Conservation (phyloP, 2,329 filamentous ascomycete species). For the Chrysoporthe cubensis region DNA sequence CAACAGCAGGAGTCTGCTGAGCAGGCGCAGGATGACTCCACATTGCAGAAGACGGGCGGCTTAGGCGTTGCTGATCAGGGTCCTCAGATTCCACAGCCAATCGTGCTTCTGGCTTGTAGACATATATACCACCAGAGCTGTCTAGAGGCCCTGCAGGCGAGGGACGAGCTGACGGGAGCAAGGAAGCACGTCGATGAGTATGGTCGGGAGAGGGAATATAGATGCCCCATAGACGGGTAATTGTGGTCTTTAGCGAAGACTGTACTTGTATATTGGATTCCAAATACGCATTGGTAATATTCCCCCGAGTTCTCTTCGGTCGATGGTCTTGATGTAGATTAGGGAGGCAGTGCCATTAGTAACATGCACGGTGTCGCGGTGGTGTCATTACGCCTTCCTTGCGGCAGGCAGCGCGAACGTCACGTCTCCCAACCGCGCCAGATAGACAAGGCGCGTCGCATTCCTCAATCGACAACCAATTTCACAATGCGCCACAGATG, state of each 20-base stretch:
- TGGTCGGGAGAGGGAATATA: conserved; percentile 52
- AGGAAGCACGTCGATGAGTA: conserved; percentile 50
- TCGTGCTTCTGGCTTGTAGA: conserved; percentile 71
- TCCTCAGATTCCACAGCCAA: conserved; percentile 61
- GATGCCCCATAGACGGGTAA: conserved; percentile 61
- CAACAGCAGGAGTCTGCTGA: conserved; percentile 49
- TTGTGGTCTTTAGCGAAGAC: background rate
- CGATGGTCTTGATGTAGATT: background rate
- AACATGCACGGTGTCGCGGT: background rate
- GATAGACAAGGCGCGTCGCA: background rate
- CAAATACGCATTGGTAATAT: background rate
- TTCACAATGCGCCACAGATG: conserved; percentile 3
- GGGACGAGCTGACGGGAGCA: conserved; percentile 43
- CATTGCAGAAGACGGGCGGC: conserved; percentile 45
- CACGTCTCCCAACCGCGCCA: conserved; percentile 1
- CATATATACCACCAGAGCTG: conserved; percentile 73
- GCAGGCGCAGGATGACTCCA: conserved; percentile 6
- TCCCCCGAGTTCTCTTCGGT: background rate
- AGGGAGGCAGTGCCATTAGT: conserved; percentile 2
- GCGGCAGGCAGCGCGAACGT: conserved; percentile 12
- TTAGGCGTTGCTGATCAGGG: conserved; percentile 42
- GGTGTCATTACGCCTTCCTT: background rate
- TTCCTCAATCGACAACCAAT: background rate
- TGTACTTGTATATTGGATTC: background rate
- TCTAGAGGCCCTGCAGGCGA: conserved; percentile 66